phyloP scores from a whole-genome alignment of 768 basidiomycete genomes.

The Auricularia sp. region DNA sequence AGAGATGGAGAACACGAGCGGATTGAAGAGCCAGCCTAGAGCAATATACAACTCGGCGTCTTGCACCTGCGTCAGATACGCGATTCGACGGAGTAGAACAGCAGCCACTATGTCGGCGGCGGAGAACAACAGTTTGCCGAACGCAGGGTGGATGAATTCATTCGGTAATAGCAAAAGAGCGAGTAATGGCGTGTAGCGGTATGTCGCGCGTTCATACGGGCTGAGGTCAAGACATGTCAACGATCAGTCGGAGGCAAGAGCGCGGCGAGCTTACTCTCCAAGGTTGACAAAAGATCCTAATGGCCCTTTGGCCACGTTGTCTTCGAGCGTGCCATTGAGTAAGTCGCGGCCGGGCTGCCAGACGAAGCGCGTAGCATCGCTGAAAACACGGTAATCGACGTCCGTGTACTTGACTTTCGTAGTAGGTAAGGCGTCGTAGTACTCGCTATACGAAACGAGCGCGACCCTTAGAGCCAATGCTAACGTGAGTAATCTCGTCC shows the following conservation, averaged over 20 bases:
- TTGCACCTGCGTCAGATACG: neutral
- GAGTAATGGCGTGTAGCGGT: slow-evolving; percentile 91
- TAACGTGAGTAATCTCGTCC: slow-evolving; percentile 39
- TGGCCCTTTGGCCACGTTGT: slow-evolving; percentile 53
- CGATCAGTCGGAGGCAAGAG: neutral
- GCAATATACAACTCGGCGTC: slow-evolving; percentile 3
- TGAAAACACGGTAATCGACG: slow-evolving; percentile 92
- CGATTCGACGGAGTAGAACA: slow-evolving; percentile 43
- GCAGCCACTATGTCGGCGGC: slow-evolving; percentile 75
- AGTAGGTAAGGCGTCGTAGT: slow-evolving; percentile 71
- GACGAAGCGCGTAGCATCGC: slow-evolving; percentile 74
- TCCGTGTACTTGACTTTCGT: slow-evolving; percentile 85
- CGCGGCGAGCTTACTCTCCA: slow-evolving; percentile 61
- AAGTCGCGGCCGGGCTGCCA: slow-evolving; percentile 26
- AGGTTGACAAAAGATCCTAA: slow-evolving; percentile 34
- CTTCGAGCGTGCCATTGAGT: slow-evolving; percentile 18
- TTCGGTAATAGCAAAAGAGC: slow-evolving; percentile 78
- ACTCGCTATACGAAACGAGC: slow-evolving; percentile 79
- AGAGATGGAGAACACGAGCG: slow-evolving; percentile 90
- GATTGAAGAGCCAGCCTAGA: slow-evolving; percentile 64
- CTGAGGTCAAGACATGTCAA: slow-evolving; percentile 26
- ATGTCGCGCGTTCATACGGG: slow-evolving; percentile 86
- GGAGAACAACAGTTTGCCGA: slow-evolving; percentile 87
- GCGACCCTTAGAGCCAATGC: slow-evolving; percentile 52
- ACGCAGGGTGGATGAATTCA: slow-evolving; percentile 66